Conservation (phyloP, 352 stramenopile genomes). For the Salisapilia sapeloensis region DNA sequence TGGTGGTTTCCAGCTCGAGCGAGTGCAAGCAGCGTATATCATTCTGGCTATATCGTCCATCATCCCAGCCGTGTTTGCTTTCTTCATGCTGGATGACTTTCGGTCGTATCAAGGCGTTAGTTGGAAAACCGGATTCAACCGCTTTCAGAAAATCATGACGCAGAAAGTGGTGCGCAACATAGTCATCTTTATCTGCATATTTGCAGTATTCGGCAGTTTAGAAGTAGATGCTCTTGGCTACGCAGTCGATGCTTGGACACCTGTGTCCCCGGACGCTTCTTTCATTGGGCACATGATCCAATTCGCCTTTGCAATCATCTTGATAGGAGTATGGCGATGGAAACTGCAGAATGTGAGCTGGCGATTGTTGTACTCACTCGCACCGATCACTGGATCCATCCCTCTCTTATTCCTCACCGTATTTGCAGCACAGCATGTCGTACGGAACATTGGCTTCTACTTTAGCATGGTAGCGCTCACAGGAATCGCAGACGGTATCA, state of each 20-base stretch:
- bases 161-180: slow-evolving; percentile 59
- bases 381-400: slow-evolving; percentile 25
- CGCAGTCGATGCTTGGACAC: background rate
- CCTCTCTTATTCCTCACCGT: slow-evolving; percentile 22
- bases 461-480: slow-evolving; percentile 24
- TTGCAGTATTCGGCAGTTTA: slow-evolving; percentile 20
- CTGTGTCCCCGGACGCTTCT: no score
- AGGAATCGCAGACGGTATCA: slow-evolving; percentile 33
- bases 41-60: no score
- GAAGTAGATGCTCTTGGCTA: background rate
- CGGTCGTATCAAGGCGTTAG: no score
- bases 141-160: slow-evolving; percentile 58
- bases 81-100: no score
- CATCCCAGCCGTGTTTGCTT: no score
- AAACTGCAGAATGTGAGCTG: slow-evolving; percentile 30
- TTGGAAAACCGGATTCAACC: no score
- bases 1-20: no score
- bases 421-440: slow-evolving; percentile 20
- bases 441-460: slow-evolving; percentile 40
- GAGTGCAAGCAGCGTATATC: no score
- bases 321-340: slow-evolving; percentile 7
- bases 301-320: background rate
- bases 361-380: slow-evolving; percentile 33
- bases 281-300: no score
- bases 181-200: slow-evolving; percentile 24